Conservation (phyloP, 1,139 yeast species). For the Kodamaea alishanica region DNA sequence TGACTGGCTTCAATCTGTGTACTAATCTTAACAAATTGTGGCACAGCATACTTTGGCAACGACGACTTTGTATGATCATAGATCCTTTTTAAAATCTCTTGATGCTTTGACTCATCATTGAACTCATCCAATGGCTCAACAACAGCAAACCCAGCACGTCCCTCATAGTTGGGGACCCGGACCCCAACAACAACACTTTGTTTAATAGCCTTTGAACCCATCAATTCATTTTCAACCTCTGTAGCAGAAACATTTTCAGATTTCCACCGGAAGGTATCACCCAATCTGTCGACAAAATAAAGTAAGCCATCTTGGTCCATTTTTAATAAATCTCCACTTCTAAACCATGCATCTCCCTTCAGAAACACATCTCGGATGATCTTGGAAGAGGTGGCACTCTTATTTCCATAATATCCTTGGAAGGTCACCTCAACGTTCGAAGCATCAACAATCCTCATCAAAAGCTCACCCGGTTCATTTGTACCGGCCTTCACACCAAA, state of each 20-base stretch:
- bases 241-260: conserved; percentile 93
- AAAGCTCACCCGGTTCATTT: conserved; percentile 82
- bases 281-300: conserved; percentile 88
- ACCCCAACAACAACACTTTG: conserved; percentile 90
- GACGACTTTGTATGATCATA: conserved; percentile 36
- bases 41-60: conserved; percentile 86
- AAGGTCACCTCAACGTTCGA: conserved; percentile 64
- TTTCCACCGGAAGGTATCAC: conserved; percentile 97
- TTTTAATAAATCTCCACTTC: conserved; percentile 81
- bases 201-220: conserved; percentile 52
- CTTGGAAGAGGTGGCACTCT: conserved; percentile 74
- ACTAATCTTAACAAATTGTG: conserved; percentile 73
- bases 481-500: conserved; percentile 34
- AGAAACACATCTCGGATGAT: conserved; percentile 67
- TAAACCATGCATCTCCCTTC: conserved; percentile 88
- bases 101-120: conserved; percentile 18
- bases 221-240: conserved; percentile 77
- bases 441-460: conserved; percentile 71
- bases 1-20: conserved; percentile 63
- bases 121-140: conserved; percentile 49
- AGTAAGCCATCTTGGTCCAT: conserved; percentile 66
- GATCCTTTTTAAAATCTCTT: conserved; percentile 32
- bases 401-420: conserved; percentile 87
- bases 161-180: conserved; percentile 82
- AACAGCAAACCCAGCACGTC: conserved; percentile 90